Base-by-base conservation (phyloP, 2,329 filamentous ascomycete species). In the Capronia coronata region DNA sequence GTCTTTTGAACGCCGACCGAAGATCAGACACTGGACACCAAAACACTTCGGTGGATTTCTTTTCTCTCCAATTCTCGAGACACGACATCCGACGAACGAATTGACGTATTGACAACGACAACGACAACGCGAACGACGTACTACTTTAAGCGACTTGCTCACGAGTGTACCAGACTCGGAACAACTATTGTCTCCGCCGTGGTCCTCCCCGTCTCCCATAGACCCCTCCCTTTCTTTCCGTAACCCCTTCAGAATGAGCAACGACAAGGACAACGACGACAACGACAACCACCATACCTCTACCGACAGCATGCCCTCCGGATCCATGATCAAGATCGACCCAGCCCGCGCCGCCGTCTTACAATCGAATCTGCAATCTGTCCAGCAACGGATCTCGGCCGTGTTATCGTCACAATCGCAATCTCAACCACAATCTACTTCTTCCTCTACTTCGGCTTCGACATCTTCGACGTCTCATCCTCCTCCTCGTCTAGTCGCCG, bases 401-500 rank as follows among this genome's bases (percentile, higher is more conserved):
- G 38, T 73, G 76, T 16, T 53, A 56, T 38, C 51, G 57, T 48
- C 60, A 49, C 46, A 40, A 39, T 27, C 34, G 23, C 43, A 55
- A 48, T 43, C 23, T 42, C 47, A 43, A 38, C 39, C 19, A 13
- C 38, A 41, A 8, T 37, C 34, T 32, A 6, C 6, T 9, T 37
- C n/a, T n/a, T n/a, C n/a, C 34, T 19, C 34, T 18, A 19, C 11
- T 16, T 7, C 6, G 8, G 16, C n/a, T 16, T 37, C 34, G 8
- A 19, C 5, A 13, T 13, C 30, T 5, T 8, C 14, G 14, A 18
- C 7, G 2, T 14, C 35, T 3, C 6, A 44, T 48, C 49, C 43
- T 51, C 62, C 63, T 34, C 63, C 51, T 38, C 84, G 93, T 40
- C 78, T 98, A 32, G 89, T 98, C 35, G 91, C 93, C 22, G 93